Evolutionary conservation across 78 protist genomes (phyloP), one percentile per base, ranked within the genome.

Genomic region (Trichosphaerium sp.): DNA sequence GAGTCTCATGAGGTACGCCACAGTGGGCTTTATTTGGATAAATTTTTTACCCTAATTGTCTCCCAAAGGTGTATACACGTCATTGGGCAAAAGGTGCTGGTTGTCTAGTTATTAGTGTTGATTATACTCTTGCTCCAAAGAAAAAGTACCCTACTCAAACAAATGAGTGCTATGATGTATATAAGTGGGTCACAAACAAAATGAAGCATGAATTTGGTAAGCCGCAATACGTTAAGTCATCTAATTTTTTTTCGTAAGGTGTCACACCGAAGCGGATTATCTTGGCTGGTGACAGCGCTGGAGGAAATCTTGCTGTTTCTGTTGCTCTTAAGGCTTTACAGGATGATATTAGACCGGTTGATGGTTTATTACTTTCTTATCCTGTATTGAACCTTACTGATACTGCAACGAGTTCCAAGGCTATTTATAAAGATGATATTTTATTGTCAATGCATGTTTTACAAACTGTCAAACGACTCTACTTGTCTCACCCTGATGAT

Each of bases 301-400:
- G 80, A 0, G 80, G 73, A 7, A 74, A 74, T 40, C 71, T 74
- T 23, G 80, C 70, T 1, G 62, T 41, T 0, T 55, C 48, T 26
- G 70, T 74, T 25, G 44, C 69, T 23, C 60, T 74, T 21, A 56
- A 58, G 15, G 31, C 73, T 1, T 28, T 37, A 3, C 32, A 37
- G 59, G 62, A 26, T 1, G 66, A 67, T 43, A 25, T 71, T 8
- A 58, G 40, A 0, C 34, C 25, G 10, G 69, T 67, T 10, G 71
- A 47, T 29, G 43, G 58, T 2, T 56, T 66, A 23, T 18, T 48
- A 23, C 18, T 12, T 34, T 61, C 66, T 41, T 71, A 71, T 49
- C 76, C 76, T 15, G 65, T 42, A 25, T 49, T 71, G 48, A 15
- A 41, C 60, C 51, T 71, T 1, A 12, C 21, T 15, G n/a, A 8